Percentiles rank a stretch among this genome's conserved stretches.
Conservation (phyloP, 352 stramenopile genomes). For the Globisporangium paroecandrum region DNA sequence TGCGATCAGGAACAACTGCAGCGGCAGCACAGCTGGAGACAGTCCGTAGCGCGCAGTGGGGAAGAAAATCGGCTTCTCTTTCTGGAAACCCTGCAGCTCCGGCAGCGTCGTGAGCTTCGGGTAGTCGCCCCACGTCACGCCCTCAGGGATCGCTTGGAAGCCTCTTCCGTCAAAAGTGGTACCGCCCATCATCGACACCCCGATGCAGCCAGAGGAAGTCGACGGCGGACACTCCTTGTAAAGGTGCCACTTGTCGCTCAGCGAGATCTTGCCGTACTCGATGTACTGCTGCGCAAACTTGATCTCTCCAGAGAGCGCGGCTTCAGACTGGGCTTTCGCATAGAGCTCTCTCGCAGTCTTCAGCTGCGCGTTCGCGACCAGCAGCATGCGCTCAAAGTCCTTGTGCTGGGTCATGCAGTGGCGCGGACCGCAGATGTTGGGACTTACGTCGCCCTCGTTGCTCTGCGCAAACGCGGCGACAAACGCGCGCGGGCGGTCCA, state of each 20-base stretch:
- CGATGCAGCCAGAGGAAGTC: slow-evolving; percentile 78
- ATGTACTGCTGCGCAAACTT: slow-evolving; percentile 71
- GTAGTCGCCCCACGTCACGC: slow-evolving; percentile 64
- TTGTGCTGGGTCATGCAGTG: slow-evolving; percentile 63
- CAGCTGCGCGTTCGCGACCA: slow-evolving; percentile 71
- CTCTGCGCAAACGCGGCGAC: slow-evolving; percentile 92
- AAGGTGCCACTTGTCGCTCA: slow-evolving; percentile 64
- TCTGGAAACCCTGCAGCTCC: slow-evolving; percentile 64
- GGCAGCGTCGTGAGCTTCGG: slow-evolving; percentile 73
- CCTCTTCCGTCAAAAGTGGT: slow-evolving; percentile 75
- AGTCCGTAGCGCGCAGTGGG: slow-evolving; percentile 71
- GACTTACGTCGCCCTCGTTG: slow-evolving; percentile 92
- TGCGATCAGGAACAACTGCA: slow-evolving; percentile 70
- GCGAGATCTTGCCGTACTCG: slow-evolving; percentile 62
- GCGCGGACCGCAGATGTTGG: slow-evolving; percentile 85
- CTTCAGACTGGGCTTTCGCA: slow-evolving; percentile 28
- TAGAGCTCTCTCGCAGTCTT: slow-evolving; percentile 63
- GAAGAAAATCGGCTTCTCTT: slow-evolving; percentile 80
- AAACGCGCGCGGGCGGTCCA: slow-evolving; percentile 83
- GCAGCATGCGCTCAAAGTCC: slow-evolving; percentile 80
- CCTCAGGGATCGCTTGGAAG: slow-evolving; percentile 57
- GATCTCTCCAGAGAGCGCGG: slow-evolving; percentile 41
- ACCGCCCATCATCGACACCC: slow-evolving; percentile 80
- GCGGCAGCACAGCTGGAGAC: slow-evolving; percentile 61
- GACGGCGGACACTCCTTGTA: slow-evolving; percentile 60